Conservation (phyloP, 768 basidiomycete species). For the Mycena galericulata region DNA sequence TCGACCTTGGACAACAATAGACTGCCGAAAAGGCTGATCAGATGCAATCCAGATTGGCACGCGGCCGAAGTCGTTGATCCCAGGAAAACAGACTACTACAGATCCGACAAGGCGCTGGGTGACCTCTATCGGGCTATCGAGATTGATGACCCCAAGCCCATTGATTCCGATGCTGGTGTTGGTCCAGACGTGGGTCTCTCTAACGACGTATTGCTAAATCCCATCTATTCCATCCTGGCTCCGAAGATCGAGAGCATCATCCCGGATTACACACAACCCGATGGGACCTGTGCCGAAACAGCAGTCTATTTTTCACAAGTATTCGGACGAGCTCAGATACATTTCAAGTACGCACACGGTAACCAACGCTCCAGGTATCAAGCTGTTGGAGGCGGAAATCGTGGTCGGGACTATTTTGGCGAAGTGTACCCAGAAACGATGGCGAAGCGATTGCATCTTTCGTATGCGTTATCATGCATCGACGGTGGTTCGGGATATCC, state of each 20-base stretch:
- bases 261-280: slow-evolving; percentile 40
- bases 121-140: slow-evolving; percentile 73
- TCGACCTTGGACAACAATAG: slow-evolving; percentile 58
- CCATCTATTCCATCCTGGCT: slow-evolving; percentile 51
- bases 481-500: slow-evolving; percentile 64
- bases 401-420: slow-evolving; percentile 81
- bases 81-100: slow-evolving; percentile 74
- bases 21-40: slow-evolving; percentile 68
- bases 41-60: slow-evolving; percentile 86
- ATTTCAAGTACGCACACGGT: slow-evolving; percentile 77
- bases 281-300: slow-evolving; percentile 45
- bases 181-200: slow-evolving; percentile 28
- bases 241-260: slow-evolving; percentile 43
- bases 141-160: slow-evolving; percentile 39
- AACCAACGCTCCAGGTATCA: slow-evolving; percentile 64
- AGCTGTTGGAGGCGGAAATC: slow-evolving; percentile 78
- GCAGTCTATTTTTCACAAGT: slow-evolving; percentile 60
- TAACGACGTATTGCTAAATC: slow-evolving; percentile 46
- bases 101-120: slow-evolving; percentile 78
- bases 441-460: slow-evolving; percentile 68
- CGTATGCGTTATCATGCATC: slow-evolving; percentile 71
- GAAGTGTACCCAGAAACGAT: slow-evolving; percentile 71
- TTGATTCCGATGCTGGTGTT: slow-evolving; percentile 33
- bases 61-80: slow-evolving; percentile 66
- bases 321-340: slow-evolving; percentile 75